Percentiles rank a stretch among this genome's conserved stretches.
These are phyloP conservation scores for Coprinopsis cinerea DNA, from an alignment of 768 basidiomycete genomes.

Conservation along the genomic window DNA sequence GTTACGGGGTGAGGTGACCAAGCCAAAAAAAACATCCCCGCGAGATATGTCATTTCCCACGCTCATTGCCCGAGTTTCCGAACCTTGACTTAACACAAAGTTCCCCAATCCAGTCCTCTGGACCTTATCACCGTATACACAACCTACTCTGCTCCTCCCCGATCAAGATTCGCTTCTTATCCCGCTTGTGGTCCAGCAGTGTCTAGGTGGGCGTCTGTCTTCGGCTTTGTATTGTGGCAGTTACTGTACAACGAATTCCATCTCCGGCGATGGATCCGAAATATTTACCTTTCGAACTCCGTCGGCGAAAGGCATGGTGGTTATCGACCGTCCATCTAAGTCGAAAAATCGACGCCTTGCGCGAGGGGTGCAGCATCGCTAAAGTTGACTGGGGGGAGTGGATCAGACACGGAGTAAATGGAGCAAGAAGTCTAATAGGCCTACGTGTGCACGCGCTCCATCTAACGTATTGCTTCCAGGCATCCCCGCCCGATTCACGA, in stretches of 20 bases:
- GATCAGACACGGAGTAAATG: conserved; percentile 8
- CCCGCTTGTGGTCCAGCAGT: neutral
- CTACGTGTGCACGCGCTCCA: conserved; percentile 83
- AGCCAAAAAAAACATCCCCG: neutral
- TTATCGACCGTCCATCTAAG: conserved; percentile 22
- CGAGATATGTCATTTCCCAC: neutral
- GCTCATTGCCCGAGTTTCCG: conserved; percentile 13
- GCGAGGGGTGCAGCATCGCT: conserved; percentile 85
- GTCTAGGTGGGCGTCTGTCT: neutral
- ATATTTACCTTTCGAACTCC: neutral
- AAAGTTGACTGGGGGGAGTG: conserved; percentile 61
- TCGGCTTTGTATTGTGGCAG: neutral
- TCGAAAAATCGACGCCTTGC: conserved; percentile 83
- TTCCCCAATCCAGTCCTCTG: neutral
- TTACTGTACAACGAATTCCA: neutral
- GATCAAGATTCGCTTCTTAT: neutral
- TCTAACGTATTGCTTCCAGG: conserved; percentile 97
- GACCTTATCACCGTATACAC: conserved; percentile 23
- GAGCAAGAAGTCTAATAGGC: conserved; percentile 14
- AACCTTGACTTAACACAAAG: neutral
- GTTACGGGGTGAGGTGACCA: conserved; percentile 5
- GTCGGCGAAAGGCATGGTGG: neutral
- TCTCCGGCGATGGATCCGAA: neutral
- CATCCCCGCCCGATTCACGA: conserved; percentile 93
- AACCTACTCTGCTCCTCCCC: conserved; percentile 2